Evolutionary conservation across 768 basidiomycete genomes (phyloP), one percentile per base, ranked within the genome.

Genomic region (Rhodotorula kratochvilovae): DNA sequence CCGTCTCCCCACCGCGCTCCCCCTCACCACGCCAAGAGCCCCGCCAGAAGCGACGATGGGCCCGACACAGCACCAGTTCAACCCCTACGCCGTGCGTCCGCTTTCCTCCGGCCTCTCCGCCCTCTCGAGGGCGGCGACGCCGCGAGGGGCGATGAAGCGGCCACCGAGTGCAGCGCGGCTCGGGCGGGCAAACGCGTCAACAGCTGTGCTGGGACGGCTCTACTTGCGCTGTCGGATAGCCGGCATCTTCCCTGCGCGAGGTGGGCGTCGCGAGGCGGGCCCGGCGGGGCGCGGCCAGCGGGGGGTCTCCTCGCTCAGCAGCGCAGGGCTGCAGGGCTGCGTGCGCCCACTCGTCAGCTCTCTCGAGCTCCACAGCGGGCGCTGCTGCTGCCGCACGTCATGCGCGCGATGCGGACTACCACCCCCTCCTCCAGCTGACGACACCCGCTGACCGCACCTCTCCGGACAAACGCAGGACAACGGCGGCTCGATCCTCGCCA

Each of bases 401-500:
- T 7, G 48, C 48, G 25, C 48, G 13, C 45, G 45, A 46, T 5
- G 19, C 45, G 19, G 23, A 17, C 45, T 11, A 23, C 13, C 54
- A 15, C 5, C 55, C 23, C 48, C 21, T 43, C 29, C 8, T 35
- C 27, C 55, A 27, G 27, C 54, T 31, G 48, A 70, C 55, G 58
- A 60, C n/a, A 50, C 27, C 43, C 31, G 31, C 43, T 39, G 23
- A 54, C 31, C 31, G 35, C 12, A 6, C 36, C 33, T n/a, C 43
- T 2, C n/a, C 19, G 17, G 16, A 8, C 31, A 6, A 43, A 0
- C 6, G 17, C 50, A 77, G 74, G 72, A 76, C 76, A 97, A 97
- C 77, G 95, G 95, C 42, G 95, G 96, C 36, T 93, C 94, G 29
- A 95, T 97, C 82, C 87, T 99, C 56, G 81, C 82, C 54, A 91